Evolutionary conservation across 306 rosid genomes (phyloP), one percentile per base, ranked within the genome.

Genomic region (Quillaja saponaria): DNA sequence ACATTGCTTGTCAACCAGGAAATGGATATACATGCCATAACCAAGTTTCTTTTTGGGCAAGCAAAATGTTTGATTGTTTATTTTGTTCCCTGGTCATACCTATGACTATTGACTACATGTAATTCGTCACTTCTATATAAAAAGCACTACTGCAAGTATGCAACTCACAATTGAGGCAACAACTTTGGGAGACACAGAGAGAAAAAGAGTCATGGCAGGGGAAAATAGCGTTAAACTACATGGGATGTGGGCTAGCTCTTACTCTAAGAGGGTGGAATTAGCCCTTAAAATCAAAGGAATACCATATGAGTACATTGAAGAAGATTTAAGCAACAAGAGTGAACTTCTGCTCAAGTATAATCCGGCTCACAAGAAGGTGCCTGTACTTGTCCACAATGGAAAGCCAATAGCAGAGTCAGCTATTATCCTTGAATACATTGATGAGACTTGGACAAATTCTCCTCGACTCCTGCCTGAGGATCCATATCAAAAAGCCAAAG

Each of bases 341-440:
- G 20, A 35, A 47, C 10, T 13, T 8, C 71, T 71, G 10, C 46
- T 67, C n/a, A n/a, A 49, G 4, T 56, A 49, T 41, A 77, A 77
- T 40, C 68, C 67, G 8, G 68, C 66, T 18, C 55, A 67, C 50
- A 77, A 77, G 42, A 71, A 71, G 61, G 66, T 77, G 16, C 78
- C 68, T 3, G 71, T 77, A 19, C 75, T 77, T 4, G 61, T 77
- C 17, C 78, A 72, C 25, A 41, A 71, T 5, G 75, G 71, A 49
- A 75, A 69, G 34, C 63, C 80, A 37, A 55, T 76, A 18, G 44
- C 58, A 0, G 74, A 76, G 61, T 77, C 78, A 6, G n/a, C n/a
- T 13, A 14, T 77, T 47, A 71, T 77, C 15, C 45, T 71, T 1
- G 78, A 77, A 28, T 77, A 77, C 57, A 54, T 71, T 13, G 78